Evolutionary conservation across 2,329 filamentous ascomycete genomes (phyloP).

Genomic region (Plectosphaerella plurivora): DNA sequence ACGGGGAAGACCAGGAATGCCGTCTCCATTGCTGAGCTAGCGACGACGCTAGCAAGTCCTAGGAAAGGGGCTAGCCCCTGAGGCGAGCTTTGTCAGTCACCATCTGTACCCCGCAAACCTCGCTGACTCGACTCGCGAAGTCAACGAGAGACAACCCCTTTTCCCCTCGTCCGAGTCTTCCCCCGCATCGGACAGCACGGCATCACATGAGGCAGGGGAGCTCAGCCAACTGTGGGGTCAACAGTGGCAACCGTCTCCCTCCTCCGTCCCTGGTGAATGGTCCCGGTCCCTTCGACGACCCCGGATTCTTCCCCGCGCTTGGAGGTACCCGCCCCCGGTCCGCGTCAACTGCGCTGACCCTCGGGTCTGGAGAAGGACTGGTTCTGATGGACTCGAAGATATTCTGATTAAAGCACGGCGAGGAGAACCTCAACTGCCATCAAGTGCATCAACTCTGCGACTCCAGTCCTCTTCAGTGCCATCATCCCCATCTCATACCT

Average conservation of each 20-base stretch:
- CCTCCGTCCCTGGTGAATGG: too few relatives aligned
- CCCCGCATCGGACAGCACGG: too few relatives aligned
- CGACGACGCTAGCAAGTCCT: not conserved
- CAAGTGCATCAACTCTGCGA: too few relatives aligned
- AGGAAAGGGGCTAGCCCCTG: not conserved
- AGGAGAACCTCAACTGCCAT: too few relatives aligned
- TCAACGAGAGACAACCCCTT: not conserved
- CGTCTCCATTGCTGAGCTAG: too few relatives aligned
- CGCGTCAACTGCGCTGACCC: not conserved
- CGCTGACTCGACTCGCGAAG: not conserved
- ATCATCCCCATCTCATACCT: not conserved
- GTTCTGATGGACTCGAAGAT: not conserved
- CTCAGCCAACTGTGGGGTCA: too few relatives aligned
- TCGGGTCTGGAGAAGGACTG: not conserved
- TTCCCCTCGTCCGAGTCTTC: too few relatives aligned
- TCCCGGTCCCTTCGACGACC: not conserved
- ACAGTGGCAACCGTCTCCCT: not conserved
- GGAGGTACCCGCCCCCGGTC: not conserved
- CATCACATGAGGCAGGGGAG: too few relatives aligned
- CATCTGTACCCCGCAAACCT: not conserved
- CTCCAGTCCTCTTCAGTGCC: too few relatives aligned
- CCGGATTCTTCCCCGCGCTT: not conserved
- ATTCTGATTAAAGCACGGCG: not conserved
- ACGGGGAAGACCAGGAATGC: not conserved
- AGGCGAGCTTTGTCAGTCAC: not conserved